Percentiles rank a stretch among this genome's conserved stretches.
These are phyloP conservation scores for Solanum hybrid DNA, from an alignment of 305 asterid genomes.

Conservation along the genomic window DNA sequence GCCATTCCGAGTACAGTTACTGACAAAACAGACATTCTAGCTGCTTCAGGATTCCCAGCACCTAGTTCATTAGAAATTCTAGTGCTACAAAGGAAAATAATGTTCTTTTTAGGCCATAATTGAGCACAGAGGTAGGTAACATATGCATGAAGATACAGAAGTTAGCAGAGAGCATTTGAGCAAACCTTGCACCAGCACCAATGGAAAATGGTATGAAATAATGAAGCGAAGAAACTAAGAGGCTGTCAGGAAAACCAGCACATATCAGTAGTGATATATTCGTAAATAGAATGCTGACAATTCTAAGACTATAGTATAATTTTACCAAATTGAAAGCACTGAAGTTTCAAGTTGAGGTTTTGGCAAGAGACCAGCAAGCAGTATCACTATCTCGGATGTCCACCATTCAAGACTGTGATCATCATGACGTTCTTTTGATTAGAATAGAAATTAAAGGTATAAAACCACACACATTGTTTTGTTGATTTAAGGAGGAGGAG, in stretches of 20 bases:
- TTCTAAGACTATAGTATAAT: neutral
- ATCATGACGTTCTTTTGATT: neutral
- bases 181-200: constrained; percentile 47
- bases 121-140: neutral
- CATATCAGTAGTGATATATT: neutral
- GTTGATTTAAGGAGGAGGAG: neutral
- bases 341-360: constrained; percentile 41
- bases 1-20: constrained; percentile 27
- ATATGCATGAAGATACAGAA: neutral
- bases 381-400: constrained; percentile 36
- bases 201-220: constrained; percentile 34
- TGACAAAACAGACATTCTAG: constrained; percentile 26
- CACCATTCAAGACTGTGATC: constrained; percentile 50
- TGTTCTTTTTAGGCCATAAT: neutral
- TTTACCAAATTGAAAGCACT: constrained; percentile 38
- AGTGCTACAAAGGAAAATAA: constrained; percentile 22
- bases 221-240: constrained; percentile 21
- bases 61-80: constrained; percentile 59
- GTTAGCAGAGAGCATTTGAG: neutral
- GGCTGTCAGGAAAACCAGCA: constrained; percentile 11
- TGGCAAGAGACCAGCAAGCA: constrained; percentile 42
- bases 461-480: neutral
- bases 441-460: neutral
- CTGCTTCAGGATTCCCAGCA: constrained; percentile 38
- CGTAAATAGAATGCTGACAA: neutral